Base-by-base conservation (phyloP, 768 basidiomycete species). In the Kwoniella sp. region DNA sequence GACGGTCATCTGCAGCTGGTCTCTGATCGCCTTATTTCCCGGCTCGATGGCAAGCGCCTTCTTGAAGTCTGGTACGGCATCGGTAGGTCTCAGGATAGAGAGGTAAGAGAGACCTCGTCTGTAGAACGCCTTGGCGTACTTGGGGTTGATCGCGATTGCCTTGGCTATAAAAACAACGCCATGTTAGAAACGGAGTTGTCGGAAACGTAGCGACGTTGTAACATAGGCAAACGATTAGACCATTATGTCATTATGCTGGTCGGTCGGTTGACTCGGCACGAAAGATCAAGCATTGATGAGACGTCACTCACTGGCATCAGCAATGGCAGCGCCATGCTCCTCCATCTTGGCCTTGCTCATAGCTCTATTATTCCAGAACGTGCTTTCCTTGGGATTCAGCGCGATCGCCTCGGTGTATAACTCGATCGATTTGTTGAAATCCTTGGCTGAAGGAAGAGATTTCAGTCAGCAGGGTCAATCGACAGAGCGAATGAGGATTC, bases 291-390 rank as follows among this genome's bases (percentile, higher is more conserved):
- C n/a, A n/a, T n/a, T n/a, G n/a, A n/a, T n/a, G n/a, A 34, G 55
- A 57, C 34, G 26, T 2, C 17, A 86, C 89, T 79, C 74, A 93
- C 93, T 87, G 47, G 92, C 87, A 83, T 97, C 95, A 29, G 84
- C 83, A 28, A 95, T 85, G 17, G 93, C 96, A 76, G 93, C 93
- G 2, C 96, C 96, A 73, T 90, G 89, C 82, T 99, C 89, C 80
- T 99, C 84, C 61, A 98, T 82, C 82, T 91, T 96, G 81, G 94
- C 92, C 56, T 95, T 86, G 15, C 91, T 86, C 81, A 92, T 91
- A 1, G 96, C 93, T 38, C 95, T 86, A 82, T 98, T 98, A 77
- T 90, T 93, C 90, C 91, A 98, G 58, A 95, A 81, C 15, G 92
- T 93, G 58, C 93, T 83, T 73, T 97, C 95, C 61, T 84, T 83